Percentiles rank a stretch among this genome's conserved stretches.
Conservation (phyloP, 2,329 filamentous ascomycete genomes). For the Monosporascus ibericus region DNA sequence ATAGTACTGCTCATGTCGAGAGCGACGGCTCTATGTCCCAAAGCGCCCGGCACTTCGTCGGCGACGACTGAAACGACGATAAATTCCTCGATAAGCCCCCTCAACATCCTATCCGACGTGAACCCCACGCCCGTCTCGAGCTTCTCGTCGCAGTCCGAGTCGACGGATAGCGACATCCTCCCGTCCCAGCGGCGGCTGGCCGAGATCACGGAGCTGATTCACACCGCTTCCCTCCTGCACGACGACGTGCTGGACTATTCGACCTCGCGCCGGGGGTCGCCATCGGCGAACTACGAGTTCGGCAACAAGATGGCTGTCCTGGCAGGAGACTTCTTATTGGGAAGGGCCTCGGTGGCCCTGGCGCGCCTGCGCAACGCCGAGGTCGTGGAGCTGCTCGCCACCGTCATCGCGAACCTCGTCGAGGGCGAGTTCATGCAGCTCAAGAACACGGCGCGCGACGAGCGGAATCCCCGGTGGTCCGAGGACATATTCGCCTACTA, state of each 20-base stretch:
- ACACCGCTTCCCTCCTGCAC: slow-evolving; percentile 92
- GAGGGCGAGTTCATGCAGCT: slow-evolving; percentile 99
- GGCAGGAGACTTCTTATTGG: slow-evolving; percentile 93
- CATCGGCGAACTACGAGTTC: slow-evolving; percentile 89
- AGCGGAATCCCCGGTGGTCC: slow-evolving; percentile 76
- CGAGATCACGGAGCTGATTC: slow-evolving; percentile 95
- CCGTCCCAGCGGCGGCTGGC: slow-evolving; percentile 89
- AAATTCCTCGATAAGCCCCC: slow-evolving; percentile 49
- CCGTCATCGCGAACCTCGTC: slow-evolving; percentile 94
- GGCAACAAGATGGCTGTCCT: slow-evolving; percentile 99
- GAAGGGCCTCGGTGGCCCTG: slow-evolving; percentile 86
- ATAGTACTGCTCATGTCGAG: slow-evolving; percentile 95
- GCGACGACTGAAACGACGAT: slow-evolving; percentile 41
- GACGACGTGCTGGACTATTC: slow-evolving; percentile 98
- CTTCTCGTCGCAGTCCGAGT: slow-evolving; percentile 34
- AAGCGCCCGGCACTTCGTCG: slow-evolving; percentile 37
- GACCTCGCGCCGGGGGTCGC: slow-evolving; percentile 71
- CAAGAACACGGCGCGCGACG: slow-evolving; percentile 89
- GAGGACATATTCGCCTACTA: slow-evolving; percentile 91
- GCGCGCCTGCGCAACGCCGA: slow-evolving; percentile 87
- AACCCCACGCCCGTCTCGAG: slow-evolving; percentile 66
- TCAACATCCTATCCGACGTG: slow-evolving; percentile 63
- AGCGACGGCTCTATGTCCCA: slow-evolving; percentile 74
- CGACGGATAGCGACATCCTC: slow-evolving; percentile 63
- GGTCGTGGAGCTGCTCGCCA: slow-evolving; percentile 89